phyloP scores from a whole-genome alignment of 1,284 basidiomycete species.

The Puccinia polysora region DNA sequence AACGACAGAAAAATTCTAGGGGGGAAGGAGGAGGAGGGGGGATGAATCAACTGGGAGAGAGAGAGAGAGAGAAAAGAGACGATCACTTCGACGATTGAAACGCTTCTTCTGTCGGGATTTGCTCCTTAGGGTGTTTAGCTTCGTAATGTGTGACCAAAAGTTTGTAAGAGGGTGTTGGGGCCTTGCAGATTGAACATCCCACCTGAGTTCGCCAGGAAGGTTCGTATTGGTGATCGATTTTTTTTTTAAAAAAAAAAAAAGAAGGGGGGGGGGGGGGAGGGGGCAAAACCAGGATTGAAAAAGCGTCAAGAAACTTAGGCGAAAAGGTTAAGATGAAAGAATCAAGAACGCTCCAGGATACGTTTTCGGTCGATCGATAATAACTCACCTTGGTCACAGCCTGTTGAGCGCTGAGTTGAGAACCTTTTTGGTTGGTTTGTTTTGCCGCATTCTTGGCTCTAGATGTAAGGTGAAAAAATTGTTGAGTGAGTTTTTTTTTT shows the following conservation, averaged over 20 bases:
- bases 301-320: too few relatives aligned
- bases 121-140: constrained; percentile 36
- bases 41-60: too few relatives aligned
- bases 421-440: constrained; percentile 24
- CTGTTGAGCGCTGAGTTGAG: constrained; percentile 19
- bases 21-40: too few relatives aligned
- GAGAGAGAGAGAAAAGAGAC: not conserved
- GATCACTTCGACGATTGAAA: constrained; percentile 16
- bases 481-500: too few relatives aligned
- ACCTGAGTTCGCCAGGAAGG: not conserved
- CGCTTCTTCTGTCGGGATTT: constrained; percentile 2
- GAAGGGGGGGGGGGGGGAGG: not conserved
- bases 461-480: not conserved
- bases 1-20: too few relatives aligned
- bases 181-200: constrained; percentile 30
- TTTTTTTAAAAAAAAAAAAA: not conserved
- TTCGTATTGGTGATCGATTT: not conserved
- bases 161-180: constrained; percentile 31
- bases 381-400: constrained; percentile 30
- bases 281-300: too few relatives aligned
- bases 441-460: constrained; percentile 30
- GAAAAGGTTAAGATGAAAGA: too few relatives aligned
- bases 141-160: constrained; percentile 23
- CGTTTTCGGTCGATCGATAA: not conserved
- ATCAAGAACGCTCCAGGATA: too few relatives aligned